These are phyloP conservation scores for Trifolium repens DNA, from an alignment of 306 rosid species.

Conservation along the genomic window DNA sequence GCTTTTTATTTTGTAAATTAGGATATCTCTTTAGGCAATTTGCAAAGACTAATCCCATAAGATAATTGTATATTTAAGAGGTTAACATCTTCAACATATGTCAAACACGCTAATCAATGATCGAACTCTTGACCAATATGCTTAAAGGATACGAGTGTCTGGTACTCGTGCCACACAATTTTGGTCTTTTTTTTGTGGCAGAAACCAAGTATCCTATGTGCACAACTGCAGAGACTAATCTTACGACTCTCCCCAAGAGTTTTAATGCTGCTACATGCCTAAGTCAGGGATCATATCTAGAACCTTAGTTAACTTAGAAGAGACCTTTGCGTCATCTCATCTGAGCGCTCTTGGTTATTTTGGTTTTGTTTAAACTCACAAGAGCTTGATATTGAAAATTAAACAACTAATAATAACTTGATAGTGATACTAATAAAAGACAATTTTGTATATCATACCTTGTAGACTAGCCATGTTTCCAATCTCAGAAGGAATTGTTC, in stretches of 20 bases:
- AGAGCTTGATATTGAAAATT: neutral
- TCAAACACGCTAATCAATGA: neutral
- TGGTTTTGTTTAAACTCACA: neutral
- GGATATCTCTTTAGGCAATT: neutral
- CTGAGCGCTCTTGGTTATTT: no score
- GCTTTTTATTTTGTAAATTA: neutral
- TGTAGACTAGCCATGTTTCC: conserved; percentile 77
- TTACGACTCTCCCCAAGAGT: no score
- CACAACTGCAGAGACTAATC: no score
- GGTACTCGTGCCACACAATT: neutral
- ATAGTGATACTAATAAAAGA: conserved; percentile 2
- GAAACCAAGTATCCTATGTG: no score
- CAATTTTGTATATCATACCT: conserved; percentile 46
- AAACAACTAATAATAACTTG: conserved; percentile 3
- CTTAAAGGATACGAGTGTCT: neutral
- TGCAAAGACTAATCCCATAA: neutral
- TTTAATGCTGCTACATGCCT: no score
- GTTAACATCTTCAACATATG: neutral
- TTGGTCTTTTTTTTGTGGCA: neutral
- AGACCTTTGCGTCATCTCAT: no score
- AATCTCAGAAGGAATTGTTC: conserved; percentile 67
- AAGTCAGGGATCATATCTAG: no score
- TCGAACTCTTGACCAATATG: neutral
- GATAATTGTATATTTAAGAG: neutral
- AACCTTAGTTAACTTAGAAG: no score